Conservation (phyloP, 2,329 filamentous ascomycete genomes). For the Aspergillus proliferans region DNA sequence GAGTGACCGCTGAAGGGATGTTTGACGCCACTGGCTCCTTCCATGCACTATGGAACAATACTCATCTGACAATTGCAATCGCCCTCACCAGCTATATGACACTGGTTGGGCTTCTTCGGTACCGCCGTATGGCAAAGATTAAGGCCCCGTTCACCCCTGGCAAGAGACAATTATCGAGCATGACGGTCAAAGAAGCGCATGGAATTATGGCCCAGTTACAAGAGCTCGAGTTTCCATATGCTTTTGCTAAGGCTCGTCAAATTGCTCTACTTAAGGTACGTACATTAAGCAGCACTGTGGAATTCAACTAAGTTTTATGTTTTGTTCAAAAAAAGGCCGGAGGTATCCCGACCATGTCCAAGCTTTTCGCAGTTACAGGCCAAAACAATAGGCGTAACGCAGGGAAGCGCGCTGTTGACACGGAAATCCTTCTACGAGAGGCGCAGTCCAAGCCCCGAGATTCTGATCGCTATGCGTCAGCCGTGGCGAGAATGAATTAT, state of each 20-base stretch:
- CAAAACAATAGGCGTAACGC: constrained; percentile 40
- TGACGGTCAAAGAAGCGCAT: constrained; percentile 26
- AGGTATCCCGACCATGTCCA: constrained; percentile 46
- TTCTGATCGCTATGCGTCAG: constrained; percentile 36
- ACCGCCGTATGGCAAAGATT: no score
- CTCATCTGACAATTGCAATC: no score
- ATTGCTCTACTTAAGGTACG: constrained; percentile 24
- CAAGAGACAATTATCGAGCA: constrained; percentile 16
- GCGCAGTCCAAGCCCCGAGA: constrained; percentile 30
- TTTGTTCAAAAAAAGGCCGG: constrained; percentile 30
- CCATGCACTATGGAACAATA: no score
- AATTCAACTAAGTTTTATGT: background rate
- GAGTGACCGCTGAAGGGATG: no score
- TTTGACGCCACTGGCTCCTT: no score
- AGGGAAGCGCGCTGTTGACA: constrained; percentile 45
- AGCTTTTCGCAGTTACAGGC: constrained; percentile 40
- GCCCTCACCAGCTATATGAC: no score
- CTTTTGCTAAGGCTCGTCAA: constrained; percentile 19
- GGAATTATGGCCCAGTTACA: constrained; percentile 20
- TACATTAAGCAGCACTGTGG: background rate
- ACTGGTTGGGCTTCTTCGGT: no score
- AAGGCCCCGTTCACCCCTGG: no score
- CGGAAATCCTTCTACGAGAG: constrained; percentile 41
- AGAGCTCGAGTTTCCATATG: constrained; percentile 28
- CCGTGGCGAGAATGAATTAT: constrained; percentile 54